These are phyloP conservation scores for Epithele typhae DNA, from an alignment of 768 basidiomycete genomes.

Conservation along the genomic window DNA sequence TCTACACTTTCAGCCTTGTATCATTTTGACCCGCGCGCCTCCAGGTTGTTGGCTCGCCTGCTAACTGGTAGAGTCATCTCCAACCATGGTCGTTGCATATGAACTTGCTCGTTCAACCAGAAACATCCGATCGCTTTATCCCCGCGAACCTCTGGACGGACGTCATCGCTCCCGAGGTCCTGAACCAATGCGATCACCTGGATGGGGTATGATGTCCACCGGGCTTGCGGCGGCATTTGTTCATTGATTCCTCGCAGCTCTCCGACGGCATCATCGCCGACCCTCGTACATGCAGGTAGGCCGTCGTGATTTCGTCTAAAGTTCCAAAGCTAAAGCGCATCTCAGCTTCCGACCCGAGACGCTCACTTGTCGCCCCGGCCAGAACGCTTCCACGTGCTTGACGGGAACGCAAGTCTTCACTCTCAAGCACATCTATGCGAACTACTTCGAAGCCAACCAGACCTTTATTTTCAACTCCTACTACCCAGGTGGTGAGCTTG, in stretches of 20 bases:
- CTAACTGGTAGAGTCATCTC: constrained; percentile 17
- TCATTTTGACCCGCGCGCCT: not conserved
- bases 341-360: constrained; percentile 16
- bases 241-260: not conserved
- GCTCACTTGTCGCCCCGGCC: constrained; percentile 13
- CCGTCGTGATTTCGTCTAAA: not conserved
- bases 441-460: constrained; percentile 16
- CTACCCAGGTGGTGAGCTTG: constrained; percentile 19
- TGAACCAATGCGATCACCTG: no score
- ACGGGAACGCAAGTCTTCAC: constrained; percentile 18
- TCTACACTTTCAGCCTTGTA: no score
- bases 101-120: constrained; percentile 11
- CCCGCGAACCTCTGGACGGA: constrained; percentile 15
- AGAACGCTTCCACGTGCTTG: constrained; percentile 17
- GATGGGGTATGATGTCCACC: no score
- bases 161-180: not conserved
- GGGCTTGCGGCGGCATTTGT: not conserved
- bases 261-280: no score
- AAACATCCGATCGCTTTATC: constrained; percentile 17
- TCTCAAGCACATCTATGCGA: constrained; percentile 15
- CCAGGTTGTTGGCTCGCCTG: constrained; percentile 24
- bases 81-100: constrained; percentile 12
- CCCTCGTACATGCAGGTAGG: no score
- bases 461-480: constrained; percentile 14
- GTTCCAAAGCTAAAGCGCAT: no score